Evolutionary conservation across 345 rosid genomes (phyloP), one percentile per base, ranked within the genome.

Genomic region (Reutealis trisperma): DNA sequence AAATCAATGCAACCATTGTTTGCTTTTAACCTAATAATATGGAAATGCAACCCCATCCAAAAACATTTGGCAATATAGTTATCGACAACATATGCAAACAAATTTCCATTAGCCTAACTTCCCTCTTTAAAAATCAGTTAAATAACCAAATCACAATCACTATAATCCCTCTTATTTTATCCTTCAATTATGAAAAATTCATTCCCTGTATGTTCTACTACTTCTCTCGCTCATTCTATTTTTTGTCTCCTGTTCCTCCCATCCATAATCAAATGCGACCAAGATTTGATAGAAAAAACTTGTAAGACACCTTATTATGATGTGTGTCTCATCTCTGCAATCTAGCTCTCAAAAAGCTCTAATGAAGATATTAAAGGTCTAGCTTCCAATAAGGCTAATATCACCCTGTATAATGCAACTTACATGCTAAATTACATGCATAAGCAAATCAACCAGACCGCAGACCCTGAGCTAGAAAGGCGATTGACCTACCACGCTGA

Each of bases 401-500:
- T 83, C 15, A 78, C 89, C 2, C 80, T 91, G 24, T 81, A 85
- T 0, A 87, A 93, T 55, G 85, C 93, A 51, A 86, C 93, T 0
- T 82, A 91, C 71, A 87, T 89, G 0, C 75, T 93, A 71, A 76
- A 71, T 18, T 89, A 83, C 87, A n/a, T n/a, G n/a, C n/a, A 88
- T 89, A 19, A 75, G 4, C 78, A 78, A 58, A 84, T 91, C 51
- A 84, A 73, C 68, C 83, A 78, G 19, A 70, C 82, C 9, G 69
- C 83, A 15, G 92, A 90, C 63, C 90, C 92, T 4, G 74, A 81
- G 66, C 71, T 78, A 15, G 95, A 94, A 86, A 78, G 87, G 19
- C 88, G 87, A 1, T 69, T 94, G 73, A 93, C n/a, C n/a, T n/a
- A n/a, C n/a, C n/a, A n/a, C n/a, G n/a, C 93, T 0, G 97, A 94